Evolutionary conservation across 306 rosid species (phyloP), one percentile per base, ranked within the genome.

Genomic region (Mimosa pudica): DNA sequence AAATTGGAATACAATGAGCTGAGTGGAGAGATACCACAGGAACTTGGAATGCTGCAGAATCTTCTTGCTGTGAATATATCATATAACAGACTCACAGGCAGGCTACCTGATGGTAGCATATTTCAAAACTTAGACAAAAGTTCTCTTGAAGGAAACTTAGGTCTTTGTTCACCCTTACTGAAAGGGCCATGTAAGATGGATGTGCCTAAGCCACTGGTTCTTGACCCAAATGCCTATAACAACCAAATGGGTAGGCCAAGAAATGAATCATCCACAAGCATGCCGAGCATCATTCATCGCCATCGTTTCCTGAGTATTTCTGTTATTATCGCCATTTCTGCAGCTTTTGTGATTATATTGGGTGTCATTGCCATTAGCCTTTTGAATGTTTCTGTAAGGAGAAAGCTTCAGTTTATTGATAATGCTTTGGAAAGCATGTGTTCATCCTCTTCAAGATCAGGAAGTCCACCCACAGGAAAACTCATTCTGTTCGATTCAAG

Each of bases 1-100:
- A 88, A 86, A 61, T 69, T 95, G 73, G 98, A 95, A 82, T 81
- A 86, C 84, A 95, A 95, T 89, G 82, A 90, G 48, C 83, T 95
- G 16, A 87, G 88, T 51, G 98, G 98, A 83, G 98, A 95, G 86
- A 87, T 95, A 83, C 98, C 98, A 69, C 86, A 83, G 87, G 98
- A 92, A 74, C 92, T 95, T 67, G 98, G 94, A 76, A 87, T 78
- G 82, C 86, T 95, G 45, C 90, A 85, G 67, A 89, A 87, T 79
- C 97, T 92, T 70, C 98, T 95, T 36, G 90, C 92, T 54, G 97
- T 90, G 45, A 95, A 95, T 60, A 85, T 93, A 73, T 95, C 98
- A 24, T 86, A 89, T 54, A 95, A 95, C 89, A 89, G 87, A 80
- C 89, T 95, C 64, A 84, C 86, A 52, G 98, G 98, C 5, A 92